A percentile compares a stretch with the other conserved stretches of the same genome.
phyloP scores from a whole-genome alignment of 768 basidiomycete species.

The Phylloporus scabripes region DNA sequence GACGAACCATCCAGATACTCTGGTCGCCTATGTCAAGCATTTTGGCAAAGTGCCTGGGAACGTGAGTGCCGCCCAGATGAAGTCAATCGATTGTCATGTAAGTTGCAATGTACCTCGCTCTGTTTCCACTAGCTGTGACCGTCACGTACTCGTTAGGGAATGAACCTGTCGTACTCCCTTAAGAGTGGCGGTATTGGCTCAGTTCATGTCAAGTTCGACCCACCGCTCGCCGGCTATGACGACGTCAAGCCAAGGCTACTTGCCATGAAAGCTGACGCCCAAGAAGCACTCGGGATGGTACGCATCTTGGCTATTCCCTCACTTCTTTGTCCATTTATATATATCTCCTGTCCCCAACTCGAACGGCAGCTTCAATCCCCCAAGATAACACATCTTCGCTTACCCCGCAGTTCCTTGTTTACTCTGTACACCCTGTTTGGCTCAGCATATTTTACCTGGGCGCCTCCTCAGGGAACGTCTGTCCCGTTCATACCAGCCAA shows the following conservation, averaged over 20 bases:
- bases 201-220: slow-evolving; percentile 57
- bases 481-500: slow-evolving; percentile 13
- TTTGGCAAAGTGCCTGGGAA: slow-evolving; percentile 56
- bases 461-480: slow-evolving; percentile 17
- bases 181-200: slow-evolving; percentile 41
- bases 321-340: neutral
- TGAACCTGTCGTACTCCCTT: slow-evolving; percentile 61
- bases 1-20: slow-evolving; percentile 76
- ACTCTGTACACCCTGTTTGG: slow-evolving; percentile 14
- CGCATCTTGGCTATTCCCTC: slow-evolving; percentile 16
- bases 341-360: neutral
- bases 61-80: slow-evolving; percentile 65
- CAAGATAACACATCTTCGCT: slow-evolving; percentile 49
- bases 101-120: slow-evolving; percentile 3
- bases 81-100: slow-evolving; percentile 61
- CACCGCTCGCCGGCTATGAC: slow-evolving; percentile 67
- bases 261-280: slow-evolving; percentile 75
- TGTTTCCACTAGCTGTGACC: neutral
- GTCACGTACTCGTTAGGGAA: slow-evolving; percentile 40
- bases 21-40: slow-evolving; percentile 79
- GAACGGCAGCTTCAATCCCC: slow-evolving; percentile 55
- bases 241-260: slow-evolving; percentile 78
- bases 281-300: slow-evolving; percentile 78
- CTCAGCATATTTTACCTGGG: slow-evolving; percentile 13
- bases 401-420: slow-evolving; percentile 35